These are phyloP conservation scores for Onygenales sp. DNA, from an alignment of 2,329 filamentous ascomycete species.

Conservation along the genomic window DNA sequence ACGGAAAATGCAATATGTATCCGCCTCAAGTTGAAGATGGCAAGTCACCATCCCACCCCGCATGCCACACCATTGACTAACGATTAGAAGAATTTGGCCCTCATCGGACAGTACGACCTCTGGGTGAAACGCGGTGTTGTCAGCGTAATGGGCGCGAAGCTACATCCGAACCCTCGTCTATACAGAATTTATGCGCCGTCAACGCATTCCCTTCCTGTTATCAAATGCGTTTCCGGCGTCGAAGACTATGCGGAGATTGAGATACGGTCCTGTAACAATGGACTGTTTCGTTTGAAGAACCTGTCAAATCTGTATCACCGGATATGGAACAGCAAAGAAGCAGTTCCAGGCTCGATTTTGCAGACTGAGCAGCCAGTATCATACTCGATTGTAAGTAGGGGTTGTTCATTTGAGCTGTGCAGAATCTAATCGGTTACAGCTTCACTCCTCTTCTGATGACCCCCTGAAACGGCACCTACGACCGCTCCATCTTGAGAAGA, in stretches of 20 bases:
- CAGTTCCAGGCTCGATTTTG: slow-evolving; percentile 23
- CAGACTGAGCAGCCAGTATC: slow-evolving; percentile 21
- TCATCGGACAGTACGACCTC: slow-evolving; percentile 49
- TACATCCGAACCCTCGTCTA: slow-evolving; percentile 35
- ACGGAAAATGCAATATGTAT: slow-evolving; percentile 29
- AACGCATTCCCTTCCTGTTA: slow-evolving; percentile 47
- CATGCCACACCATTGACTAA: background rate
- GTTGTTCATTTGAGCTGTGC: background rate
- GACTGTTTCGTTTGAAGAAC: slow-evolving; percentile 32
- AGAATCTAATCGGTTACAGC: slow-evolving; percentile 17
- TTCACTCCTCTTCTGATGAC: slow-evolving; percentile 35
- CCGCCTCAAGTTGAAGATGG: slow-evolving; percentile 31
- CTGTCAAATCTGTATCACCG: slow-evolving; percentile 45
- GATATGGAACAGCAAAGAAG: slow-evolving; percentile 40
- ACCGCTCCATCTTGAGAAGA: slow-evolving; percentile 33
- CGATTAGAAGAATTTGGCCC: slow-evolving; percentile 27
- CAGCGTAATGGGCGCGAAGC: slow-evolving; percentile 49
- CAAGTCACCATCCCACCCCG: slow-evolving; percentile 10
- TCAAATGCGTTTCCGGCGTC: slow-evolving; percentile 36
- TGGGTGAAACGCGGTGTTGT: slow-evolving; percentile 47
- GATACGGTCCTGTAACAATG: slow-evolving; percentile 37
- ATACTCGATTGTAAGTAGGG: slow-evolving; percentile 30
- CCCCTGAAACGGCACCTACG: slow-evolving; percentile 31
- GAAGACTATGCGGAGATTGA: slow-evolving; percentile 39
- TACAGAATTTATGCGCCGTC: slow-evolving; percentile 47